Percentiles rank a stretch among this genome's conserved stretches.
Conservation (phyloP, 345 rosid genomes). For the Gossypium turneri region DNA sequence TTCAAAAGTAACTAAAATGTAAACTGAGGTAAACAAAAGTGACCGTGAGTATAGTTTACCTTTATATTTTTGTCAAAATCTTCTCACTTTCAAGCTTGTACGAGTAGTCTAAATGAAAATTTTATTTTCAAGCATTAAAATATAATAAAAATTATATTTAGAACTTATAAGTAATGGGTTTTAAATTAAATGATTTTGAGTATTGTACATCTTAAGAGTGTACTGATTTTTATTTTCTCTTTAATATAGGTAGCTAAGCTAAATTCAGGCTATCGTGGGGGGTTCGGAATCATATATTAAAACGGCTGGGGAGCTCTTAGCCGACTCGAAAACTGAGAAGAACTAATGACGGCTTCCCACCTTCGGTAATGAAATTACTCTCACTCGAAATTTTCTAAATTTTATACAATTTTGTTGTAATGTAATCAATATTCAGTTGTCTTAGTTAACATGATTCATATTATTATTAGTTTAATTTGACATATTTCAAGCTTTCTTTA, state of each 20-base stretch:
- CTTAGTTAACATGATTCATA: background rate
- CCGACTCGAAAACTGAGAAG: slow-evolving; percentile 81
- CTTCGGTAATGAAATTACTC: slow-evolving; percentile 52
- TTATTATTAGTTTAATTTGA: background rate
- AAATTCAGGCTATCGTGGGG: slow-evolving; percentile 76
- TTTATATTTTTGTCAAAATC: no score
- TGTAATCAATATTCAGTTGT: background rate
- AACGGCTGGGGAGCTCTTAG: slow-evolving; percentile 72
- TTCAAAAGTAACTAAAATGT: no score
- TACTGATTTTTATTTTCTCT: background rate
- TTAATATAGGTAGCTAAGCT: slow-evolving; percentile 55
- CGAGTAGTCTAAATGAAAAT: no score
- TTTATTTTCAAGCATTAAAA: no score
- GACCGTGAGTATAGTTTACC: no score
- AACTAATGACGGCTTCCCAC: slow-evolving; percentile 92
- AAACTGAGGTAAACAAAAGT: no score
- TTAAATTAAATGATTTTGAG: background rate
- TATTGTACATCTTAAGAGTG: background rate
- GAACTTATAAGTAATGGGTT: no score
- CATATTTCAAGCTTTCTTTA: background rate
- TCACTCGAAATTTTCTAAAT: background rate
- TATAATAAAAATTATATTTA: no score
- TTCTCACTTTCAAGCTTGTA: no score
- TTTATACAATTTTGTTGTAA: background rate
- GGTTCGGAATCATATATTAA: slow-evolving; percentile 68